A percentile compares a stretch with the other conserved stretches of the same genome.
phyloP scores from a whole-genome alignment of 2,329 filamentous ascomycete species.

The Aspergillus puulaauensis region DNA sequence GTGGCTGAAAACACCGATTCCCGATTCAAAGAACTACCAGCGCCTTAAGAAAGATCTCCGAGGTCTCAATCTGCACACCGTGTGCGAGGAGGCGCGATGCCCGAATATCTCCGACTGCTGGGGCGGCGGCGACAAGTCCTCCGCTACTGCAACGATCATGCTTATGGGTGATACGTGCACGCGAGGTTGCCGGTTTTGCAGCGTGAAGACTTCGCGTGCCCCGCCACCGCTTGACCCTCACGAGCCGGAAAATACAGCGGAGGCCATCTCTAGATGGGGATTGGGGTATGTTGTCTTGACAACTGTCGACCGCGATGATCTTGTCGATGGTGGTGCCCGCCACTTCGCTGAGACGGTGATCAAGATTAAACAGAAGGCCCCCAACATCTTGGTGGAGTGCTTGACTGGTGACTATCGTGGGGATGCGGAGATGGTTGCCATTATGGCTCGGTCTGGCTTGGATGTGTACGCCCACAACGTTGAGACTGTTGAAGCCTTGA shows the following conservation, averaged over 20 bases:
- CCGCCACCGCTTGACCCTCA: conserved; percentile 85
- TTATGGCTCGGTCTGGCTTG: conserved; percentile 82
- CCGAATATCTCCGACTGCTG: conserved; percentile 98
- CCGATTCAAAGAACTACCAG: conserved; percentile 82
- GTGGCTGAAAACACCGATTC: conserved; percentile 97
- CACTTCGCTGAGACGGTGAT: conserved; percentile 94
- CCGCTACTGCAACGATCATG: conserved; percentile 98
- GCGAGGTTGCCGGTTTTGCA: conserved; percentile 93
- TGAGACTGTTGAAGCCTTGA: conserved; percentile 89
- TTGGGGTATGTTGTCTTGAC: conserved; percentile 95
- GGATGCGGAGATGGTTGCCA: conserved; percentile 78
- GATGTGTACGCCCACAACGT: conserved; percentile 98
- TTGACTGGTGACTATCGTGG: conserved; percentile 79
- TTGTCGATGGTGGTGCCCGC: conserved; percentile 79
- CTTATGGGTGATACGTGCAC: conserved; percentile 99
- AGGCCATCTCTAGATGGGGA: conserved; percentile 89
- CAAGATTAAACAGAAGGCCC: conserved; percentile 79
- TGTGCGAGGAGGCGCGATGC: conserved; percentile 95
- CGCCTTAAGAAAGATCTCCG: conserved; percentile 92
- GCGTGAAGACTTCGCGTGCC: conserved; percentile 80
- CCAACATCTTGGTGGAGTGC: conserved; percentile 46
- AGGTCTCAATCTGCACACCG: conserved; percentile 86
- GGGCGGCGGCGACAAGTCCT: conserved; percentile 84
- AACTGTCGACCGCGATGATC: conserved; percentile 88
- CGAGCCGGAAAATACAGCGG: conserved; percentile 94